Base-by-base conservation (phyloP, 805 yeast genomes). In the Clavispora asparagi region DNA sequence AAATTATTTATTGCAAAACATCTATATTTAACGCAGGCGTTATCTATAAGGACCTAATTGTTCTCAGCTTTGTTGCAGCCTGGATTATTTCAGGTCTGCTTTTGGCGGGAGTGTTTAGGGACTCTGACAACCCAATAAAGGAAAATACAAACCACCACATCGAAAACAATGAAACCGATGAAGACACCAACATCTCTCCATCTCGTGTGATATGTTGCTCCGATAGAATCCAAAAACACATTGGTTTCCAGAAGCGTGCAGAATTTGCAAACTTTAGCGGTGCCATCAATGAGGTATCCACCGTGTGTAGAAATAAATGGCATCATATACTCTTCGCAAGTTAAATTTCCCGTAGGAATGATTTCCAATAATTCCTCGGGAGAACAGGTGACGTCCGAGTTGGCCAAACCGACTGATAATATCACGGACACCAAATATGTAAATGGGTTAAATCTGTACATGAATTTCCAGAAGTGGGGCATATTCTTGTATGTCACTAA, bases 371-470 rank as follows among this genome's bases (percentile, higher is more conserved):
- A 55, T 49, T 66, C 71, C n/a, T 32, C 29, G 6, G 48, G 28
- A 1, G 63, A 32, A 51, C 71, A 69, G 43, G 46, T 52, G 70
- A 83, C 74, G 50, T 70, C 28, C 11, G 62, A 52, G 47, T 62
- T 56, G 7, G 67, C 62, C 35, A 64, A 57, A 11, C 63, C 63
- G 37, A 62, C 53, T 4, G 63, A 41, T 42, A 65, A 61, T 55
- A 79, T 62, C 38, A 80, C 82, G 77, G 83, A 60, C 44, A 85
- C 68, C 67, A 83, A 73, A 55, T 85, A 86, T 1, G 89, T 82
- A 51, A 83, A 68, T 14, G 94, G 51, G 81, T 77, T 74, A 16
- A 72, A 76, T 60, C 90, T 73, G 72, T 84, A 85, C 88, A 85
- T 82, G 73, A 84, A 85, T 39, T 76, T 70, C 90, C 91, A 80